phyloP scores from a whole-genome alignment of 306 rosid species.

The Cucurbita argyrosperma region DNA sequence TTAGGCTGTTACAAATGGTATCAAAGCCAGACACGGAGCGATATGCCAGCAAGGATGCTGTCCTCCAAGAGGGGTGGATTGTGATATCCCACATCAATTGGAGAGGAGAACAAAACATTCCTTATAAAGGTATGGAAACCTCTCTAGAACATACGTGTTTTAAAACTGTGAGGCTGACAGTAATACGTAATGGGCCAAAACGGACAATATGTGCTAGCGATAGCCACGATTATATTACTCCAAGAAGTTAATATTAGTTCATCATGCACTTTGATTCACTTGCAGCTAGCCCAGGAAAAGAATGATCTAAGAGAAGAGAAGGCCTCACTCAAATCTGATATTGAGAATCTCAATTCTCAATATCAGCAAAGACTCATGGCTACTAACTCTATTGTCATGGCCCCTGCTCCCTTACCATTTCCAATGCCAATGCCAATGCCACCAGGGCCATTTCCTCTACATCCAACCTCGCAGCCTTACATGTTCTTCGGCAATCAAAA shows the following conservation, averaged over 20 bases:
- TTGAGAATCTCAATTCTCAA: slow-evolving; percentile 25
- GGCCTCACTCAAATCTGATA: slow-evolving; percentile 25
- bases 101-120: too few species aligned
- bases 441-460: slow-evolving; percentile 24
- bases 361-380: slow-evolving; percentile 24
- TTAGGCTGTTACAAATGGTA: too few species aligned
- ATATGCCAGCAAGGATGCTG: too few species aligned
- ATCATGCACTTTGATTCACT: background rate
- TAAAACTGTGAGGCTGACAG: too few species aligned
- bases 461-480: slow-evolving; percentile 33
- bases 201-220: too few species aligned
- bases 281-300: slow-evolving; percentile 37
- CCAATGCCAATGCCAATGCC: slow-evolving; percentile 31
- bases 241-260: background rate
- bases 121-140: too few species aligned
- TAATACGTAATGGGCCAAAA: too few species aligned
- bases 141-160: too few species aligned
- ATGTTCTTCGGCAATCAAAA: slow-evolving; percentile 19
- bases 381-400: slow-evolving; percentile 23
- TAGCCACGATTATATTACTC: background rate
- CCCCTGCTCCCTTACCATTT: slow-evolving; percentile 30
- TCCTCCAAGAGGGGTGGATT: too few species aligned
- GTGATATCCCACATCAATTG: too few species aligned
- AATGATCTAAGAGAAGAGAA: slow-evolving; percentile 38
- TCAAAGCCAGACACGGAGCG: too few species aligned